Evolutionary conservation across 1,284 basidiomycete genomes (phyloP), one percentile per base, ranked within the genome.

Genomic region (Ustilago trichophora): DNA sequence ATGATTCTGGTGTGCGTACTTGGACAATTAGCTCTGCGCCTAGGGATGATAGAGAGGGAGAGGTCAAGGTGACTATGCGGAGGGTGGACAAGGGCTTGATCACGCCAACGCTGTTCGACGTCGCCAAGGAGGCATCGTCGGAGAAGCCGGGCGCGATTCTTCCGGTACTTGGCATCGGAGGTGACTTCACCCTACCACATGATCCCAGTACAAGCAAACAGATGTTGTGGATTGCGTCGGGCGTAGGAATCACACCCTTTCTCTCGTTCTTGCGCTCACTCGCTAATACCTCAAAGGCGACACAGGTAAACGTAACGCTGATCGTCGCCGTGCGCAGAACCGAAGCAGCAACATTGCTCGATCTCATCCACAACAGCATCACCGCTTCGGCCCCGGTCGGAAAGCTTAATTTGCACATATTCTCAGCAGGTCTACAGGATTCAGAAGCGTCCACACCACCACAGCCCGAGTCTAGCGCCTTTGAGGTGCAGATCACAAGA

Each of bases 11-110:
- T 9, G 32, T 65, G 13, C 34, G 67, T 0, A 60, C 60, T 3
- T 70, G 67, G 67, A 70, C 56, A 24, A 65, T 70, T n/a, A 54
- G 50, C 40, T 59, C 56, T 10, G 52, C 51, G 4, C 56, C n/a
- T n/a, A n/a, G n/a, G 26, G 6, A 11, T 22, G 26, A 18, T 18
- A 7, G 16, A n/a, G 41, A 53, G 16, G 33, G 50, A 4, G 35
- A 21, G 33, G 9, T 70, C 0, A 27, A 16, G 18, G 42, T 64
- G 22, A 70, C 67, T 0, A 56, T 70, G 56, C 51, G 67, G 1
- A 35, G 38, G 41, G 46, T 56, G 3, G 45, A 56, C 10, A 21
- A 7, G 3, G 67, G 67, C 3, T 16, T 47, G 26, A 21, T 70
- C 8, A 70, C 67, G 16, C 56, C 60, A n/a, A 37, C 32, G 26